A percentile compares a stretch with the other conserved stretches of the same genome.
Conservation (phyloP, 768 basidiomycete species). For the Mycena amicta region DNA sequence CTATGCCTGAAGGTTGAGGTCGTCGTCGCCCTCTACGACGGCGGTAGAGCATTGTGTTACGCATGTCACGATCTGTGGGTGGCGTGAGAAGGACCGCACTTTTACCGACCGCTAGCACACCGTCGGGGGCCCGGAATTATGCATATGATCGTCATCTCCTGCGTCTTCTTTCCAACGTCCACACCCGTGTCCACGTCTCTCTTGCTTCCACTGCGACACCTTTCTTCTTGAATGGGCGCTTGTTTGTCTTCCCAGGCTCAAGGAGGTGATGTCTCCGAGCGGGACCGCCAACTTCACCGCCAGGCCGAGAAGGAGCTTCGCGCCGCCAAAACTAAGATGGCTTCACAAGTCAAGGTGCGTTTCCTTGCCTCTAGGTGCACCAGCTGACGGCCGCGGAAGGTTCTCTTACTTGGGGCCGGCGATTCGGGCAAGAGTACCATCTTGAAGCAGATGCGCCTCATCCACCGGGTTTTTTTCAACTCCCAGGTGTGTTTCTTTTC, state of each 20-base stretch:
- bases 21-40: too few relatives aligned
- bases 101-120: neutral
- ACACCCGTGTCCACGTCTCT: too few relatives aligned
- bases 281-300: conserved; percentile 64
- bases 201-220: neutral
- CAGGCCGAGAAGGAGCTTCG: conserved; percentile 79
- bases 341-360: conserved; percentile 74
- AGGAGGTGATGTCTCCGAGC: conserved; percentile 61
- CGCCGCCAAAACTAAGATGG: conserved; percentile 76
- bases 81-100: neutral
- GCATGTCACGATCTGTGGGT: too few relatives aligned
- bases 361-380: neutral
- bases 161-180: too few relatives aligned
- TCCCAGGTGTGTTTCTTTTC: conserved; percentile 79
- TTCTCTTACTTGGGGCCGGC: conserved; percentile 88
- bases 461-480: conserved; percentile 86
- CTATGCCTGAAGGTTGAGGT: too few relatives aligned
- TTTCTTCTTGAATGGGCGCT: conserved; percentile 58
- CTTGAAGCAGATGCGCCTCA: conserved; percentile 97
- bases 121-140: too few relatives aligned
- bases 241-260: conserved; percentile 66
- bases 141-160: too few relatives aligned
- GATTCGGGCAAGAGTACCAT: conserved; percentile 94
- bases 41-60: too few relatives aligned
- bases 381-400: conserved; percentile 41